Conservation (phyloP, 2,329 filamentous ascomycete species). For the Botrytis fragariae region DNA sequence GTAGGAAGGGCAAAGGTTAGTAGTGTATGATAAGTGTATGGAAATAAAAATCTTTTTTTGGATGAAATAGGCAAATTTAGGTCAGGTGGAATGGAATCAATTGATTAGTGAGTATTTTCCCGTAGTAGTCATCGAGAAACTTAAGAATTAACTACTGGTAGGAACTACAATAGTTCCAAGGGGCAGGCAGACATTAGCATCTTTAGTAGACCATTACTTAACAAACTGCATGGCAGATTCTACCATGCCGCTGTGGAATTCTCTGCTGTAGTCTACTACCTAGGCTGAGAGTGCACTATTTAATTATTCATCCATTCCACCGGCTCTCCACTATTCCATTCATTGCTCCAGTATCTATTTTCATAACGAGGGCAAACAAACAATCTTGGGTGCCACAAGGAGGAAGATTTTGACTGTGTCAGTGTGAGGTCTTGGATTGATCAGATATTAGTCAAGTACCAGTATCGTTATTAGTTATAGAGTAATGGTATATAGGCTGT, state of each 20-base stretch:
- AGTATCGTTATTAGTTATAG: background rate
- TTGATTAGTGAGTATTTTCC: conserved; percentile 3
- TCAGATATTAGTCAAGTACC: background rate
- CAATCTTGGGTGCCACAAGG: conserved; percentile 11
- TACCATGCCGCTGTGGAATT: background rate
- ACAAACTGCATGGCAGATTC: conserved; percentile 6
- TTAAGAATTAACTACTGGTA: background rate
- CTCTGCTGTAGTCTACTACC: background rate
- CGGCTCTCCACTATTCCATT: background rate
- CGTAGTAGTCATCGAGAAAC: background rate
- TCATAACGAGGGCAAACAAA: background rate
- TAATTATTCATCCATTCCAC: background rate
- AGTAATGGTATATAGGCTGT: background rate
- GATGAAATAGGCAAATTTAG: background rate
- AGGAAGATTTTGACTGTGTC: background rate
- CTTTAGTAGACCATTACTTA: background rate
- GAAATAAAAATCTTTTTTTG: conserved; percentile 1
- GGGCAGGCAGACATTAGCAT: conserved; percentile 1
- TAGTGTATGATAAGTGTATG: conserved; percentile 5
- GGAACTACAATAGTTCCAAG: background rate
- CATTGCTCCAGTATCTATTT: background rate
- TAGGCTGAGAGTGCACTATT: background rate
- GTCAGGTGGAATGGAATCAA: conserved; percentile 2
- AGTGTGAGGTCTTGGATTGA: background rate
- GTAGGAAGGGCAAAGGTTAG: background rate